Percentiles rank a stretch among this genome's conserved stretches.
These are phyloP conservation scores for Saturnispora quitensis DNA, from an alignment of 805 yeast species.

Conservation along the genomic window DNA sequence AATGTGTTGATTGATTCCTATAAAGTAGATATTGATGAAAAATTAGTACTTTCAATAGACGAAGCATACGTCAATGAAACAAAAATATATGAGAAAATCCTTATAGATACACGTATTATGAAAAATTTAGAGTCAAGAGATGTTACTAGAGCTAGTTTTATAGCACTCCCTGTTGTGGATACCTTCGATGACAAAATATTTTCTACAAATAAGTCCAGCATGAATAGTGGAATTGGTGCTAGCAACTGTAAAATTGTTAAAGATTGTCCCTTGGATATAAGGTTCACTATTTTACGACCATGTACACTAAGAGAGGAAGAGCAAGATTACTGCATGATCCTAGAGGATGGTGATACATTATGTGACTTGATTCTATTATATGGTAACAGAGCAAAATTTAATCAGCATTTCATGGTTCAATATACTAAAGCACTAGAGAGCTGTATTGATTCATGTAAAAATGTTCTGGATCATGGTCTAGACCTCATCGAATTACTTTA, in stretches of 20 bases:
- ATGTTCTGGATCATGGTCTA: conserved; percentile 30
- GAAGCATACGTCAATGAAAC: conserved; percentile 35
- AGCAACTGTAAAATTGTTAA: conserved; percentile 15
- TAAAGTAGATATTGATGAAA: conserved; percentile 35
- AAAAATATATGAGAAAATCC: conserved; percentile 26
- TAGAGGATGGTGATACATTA: conserved; percentile 30
- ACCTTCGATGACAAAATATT: not conserved
- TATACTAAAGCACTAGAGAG: conserved; percentile 29
- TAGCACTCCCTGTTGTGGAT: conserved; percentile 25
- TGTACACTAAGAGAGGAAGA: conserved; percentile 18
- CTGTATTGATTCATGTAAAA: conserved; percentile 30
- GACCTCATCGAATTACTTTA: conserved; percentile 27
- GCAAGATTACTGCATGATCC: conserved; percentile 21
- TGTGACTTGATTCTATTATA: conserved; percentile 39
- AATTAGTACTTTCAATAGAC: conserved; percentile 34
- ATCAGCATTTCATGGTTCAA: conserved; percentile 40
- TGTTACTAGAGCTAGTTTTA: conserved; percentile 17
- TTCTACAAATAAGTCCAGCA: conserved; percentile 6
- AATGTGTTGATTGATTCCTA: conserved; percentile 43
- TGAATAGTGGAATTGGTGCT: conserved; percentile 1
- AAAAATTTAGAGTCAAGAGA: conserved; percentile 19
- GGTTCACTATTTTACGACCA: conserved; percentile 24
- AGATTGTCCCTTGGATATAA: conserved; percentile 25
- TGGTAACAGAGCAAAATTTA: conserved; percentile 42
- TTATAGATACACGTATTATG: conserved; percentile 23